Conservation (phyloP, 2,329 filamentous ascomycete genomes). For the Scopulariopsis brevicaulis region DNA sequence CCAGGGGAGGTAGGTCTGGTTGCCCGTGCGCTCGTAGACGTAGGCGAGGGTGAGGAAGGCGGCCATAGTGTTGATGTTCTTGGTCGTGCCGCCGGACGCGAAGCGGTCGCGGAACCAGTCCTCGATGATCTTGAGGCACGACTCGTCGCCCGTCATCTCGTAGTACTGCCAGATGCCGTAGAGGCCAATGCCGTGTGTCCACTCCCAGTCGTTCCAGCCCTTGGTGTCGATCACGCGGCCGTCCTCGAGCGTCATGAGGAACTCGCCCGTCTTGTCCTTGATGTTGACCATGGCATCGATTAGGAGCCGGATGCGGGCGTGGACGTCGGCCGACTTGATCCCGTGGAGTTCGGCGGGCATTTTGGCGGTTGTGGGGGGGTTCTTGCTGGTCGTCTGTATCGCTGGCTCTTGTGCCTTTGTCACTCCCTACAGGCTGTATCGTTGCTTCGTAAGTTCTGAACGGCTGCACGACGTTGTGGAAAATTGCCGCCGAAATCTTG, state of each 20-base stretch:
- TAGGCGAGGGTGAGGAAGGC: slow-evolving; percentile 65
- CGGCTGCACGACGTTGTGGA: too few relatives aligned
- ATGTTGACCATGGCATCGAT: slow-evolving; percentile 70
- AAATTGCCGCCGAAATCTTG: too few relatives aligned
- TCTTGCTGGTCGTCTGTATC: slow-evolving; percentile 78
- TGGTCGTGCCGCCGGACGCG: slow-evolving; percentile 60
- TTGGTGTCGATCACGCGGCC: slow-evolving; percentile 75
- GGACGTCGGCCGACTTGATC: slow-evolving; percentile 33
- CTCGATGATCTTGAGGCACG: slow-evolving; percentile 54
- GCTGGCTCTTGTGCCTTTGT: slow-evolving; percentile 64
- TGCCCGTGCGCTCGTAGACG: slow-evolving; percentile 64
- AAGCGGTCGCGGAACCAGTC: slow-evolving; percentile 64
- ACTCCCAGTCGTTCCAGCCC: slow-evolving; percentile 57
- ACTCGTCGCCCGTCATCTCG: slow-evolving; percentile 51
- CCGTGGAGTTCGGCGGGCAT: slow-evolving; percentile 40
- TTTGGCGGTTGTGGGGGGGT: slow-evolving; percentile 35
- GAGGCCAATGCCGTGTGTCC: slow-evolving; percentile 46
- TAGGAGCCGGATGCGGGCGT: slow-evolving; percentile 49
- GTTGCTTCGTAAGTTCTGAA: too few relatives aligned
- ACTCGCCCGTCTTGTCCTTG: slow-evolving; percentile 60
- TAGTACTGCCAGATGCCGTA: slow-evolving; percentile 80
- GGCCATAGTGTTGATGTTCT: slow-evolving; percentile 81
- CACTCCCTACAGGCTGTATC: slow-evolving; percentile 54
- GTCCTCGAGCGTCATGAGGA: slow-evolving; percentile 58
- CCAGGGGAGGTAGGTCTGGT: slow-evolving; percentile 62